Base-by-base conservation (phyloP, 1,284 basidiomycete species). In the Ganoderma meredithae region DNA sequence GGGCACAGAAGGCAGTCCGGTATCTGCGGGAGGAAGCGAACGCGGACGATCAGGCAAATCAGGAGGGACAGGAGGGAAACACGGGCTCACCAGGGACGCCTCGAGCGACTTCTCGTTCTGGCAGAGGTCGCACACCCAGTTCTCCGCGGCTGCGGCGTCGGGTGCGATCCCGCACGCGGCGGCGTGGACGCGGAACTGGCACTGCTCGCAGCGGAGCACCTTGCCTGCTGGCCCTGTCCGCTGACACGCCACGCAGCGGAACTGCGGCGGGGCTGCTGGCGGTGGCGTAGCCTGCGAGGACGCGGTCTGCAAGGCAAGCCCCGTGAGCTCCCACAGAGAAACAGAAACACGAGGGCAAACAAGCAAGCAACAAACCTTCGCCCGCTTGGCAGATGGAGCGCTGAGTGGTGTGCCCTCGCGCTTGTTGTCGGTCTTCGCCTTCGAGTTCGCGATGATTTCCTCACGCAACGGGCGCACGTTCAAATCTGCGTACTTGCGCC, bases 401-500 rank as follows among this genome's bases (percentile, higher is more conserved):
- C 82, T 82, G 39, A 94, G 76, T 1, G 94, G 94, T 0, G 93
- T 93, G 22, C 91, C 92, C 76, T 95, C 93, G 40, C 93, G 84
- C 83, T 95, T 95, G 71, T 94, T 90, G 9, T 73, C 74, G 7
- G 75, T 65, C 71, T 84, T 86, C 79, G 87, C 90, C 36, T 52
- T 62, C 22, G 52, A 25, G 59, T 82, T 82, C n/a, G 76, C 63
- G 0, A 82, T 75, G 0, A 84, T 82, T 55, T 93, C 92, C 67
- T 94, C 93, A 27, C 92, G 85, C 39, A 88, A 74, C 6, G 89
- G 89, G 49, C 91, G 83, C 22, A 92, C 89, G 74, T 91, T 93
- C 53, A 94, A 81, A 74, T 96, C 94, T 0, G 94, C 95, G 77
- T 97, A 97, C 79, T 96, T 96, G 72, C 95, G 84, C 90, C 95